These are phyloP conservation scores for Candida ficus DNA, from an alignment of 805 yeast genomes.

Conservation along the genomic window DNA sequence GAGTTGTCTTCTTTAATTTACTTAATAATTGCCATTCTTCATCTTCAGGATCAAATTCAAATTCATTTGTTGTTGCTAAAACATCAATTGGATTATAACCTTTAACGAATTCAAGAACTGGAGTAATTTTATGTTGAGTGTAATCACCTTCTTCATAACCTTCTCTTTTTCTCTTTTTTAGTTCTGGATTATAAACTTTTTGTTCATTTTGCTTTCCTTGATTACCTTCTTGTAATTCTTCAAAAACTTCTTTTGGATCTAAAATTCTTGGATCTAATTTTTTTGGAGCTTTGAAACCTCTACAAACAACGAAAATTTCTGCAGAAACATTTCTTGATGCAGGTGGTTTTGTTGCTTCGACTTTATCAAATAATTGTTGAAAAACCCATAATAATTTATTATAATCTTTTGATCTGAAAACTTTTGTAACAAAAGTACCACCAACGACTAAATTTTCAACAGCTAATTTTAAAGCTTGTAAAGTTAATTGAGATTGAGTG, in stretches of 20 bases:
- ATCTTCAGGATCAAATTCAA: constrained; percentile 53
- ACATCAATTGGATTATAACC: constrained; percentile 79
- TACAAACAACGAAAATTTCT: constrained; percentile 96
- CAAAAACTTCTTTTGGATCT: constrained; percentile 92
- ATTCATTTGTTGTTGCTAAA: constrained; percentile 67
- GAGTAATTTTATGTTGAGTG: constrained; percentile 59
- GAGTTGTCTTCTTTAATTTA: constrained; percentile 71
- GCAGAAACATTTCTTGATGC: constrained; percentile 99
- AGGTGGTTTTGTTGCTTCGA: constrained; percentile 98
- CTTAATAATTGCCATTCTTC: constrained; percentile 69
- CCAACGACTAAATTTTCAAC: constrained; percentile 88
- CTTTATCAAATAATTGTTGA: constrained; percentile 91
- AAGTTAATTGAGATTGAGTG: constrained; percentile 92
- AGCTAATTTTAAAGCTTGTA: constrained; percentile 90
- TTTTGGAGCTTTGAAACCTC: constrained; percentile 94
- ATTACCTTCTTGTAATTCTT: constrained; percentile 68
- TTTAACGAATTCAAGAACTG: constrained; percentile 75
- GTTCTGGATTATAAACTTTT: constrained; percentile 91
- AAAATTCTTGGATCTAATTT: constrained; percentile 87
- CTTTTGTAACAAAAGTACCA: constrained; percentile 94
- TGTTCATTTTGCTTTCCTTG: constrained; percentile 74
- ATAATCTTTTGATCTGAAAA: constrained; percentile 98
- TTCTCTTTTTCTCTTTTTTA: constrained; percentile 82
- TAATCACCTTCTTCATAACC: constrained; percentile 97
- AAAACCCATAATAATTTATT: constrained; percentile 97